Conservation (phyloP, 176 grass and related monocot genomes). For the Panicum miliaceum region DNA sequence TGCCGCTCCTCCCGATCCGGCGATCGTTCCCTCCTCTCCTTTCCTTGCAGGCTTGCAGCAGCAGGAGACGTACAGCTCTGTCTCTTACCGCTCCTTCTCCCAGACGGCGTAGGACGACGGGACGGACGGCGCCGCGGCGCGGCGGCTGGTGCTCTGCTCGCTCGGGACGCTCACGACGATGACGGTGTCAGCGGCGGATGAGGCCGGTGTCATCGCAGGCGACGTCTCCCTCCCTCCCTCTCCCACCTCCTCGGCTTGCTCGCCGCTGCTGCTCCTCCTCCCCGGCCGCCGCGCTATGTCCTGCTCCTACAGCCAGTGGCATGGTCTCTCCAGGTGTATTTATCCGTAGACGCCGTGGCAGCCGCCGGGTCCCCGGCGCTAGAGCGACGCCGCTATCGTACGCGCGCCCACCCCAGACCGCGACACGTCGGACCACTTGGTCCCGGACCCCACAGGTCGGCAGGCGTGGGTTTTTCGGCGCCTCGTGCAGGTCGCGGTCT, state of each 20-base stretch:
- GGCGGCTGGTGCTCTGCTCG: constrained; percentile 40
- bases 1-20: not conserved
- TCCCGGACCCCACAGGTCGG: not conserved
- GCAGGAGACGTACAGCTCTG: not conserved
- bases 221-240: constrained; percentile 7
- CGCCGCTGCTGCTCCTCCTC: constrained; percentile 2
- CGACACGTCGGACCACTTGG: not conserved
- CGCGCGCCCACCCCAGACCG: too few relatives aligned
- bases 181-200: constrained; percentile 16
- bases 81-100: constrained; percentile 77
- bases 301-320: not conserved
- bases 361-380: not conserved
- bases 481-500: not conserved
- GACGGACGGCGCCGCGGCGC: constrained; percentile 43
- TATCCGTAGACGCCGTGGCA: constrained; percentile 34
- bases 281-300: not conserved
- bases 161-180: not conserved
- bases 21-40: not conserved
- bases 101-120: constrained; percentile 67
- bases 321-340: constrained; percentile 38
- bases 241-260: not conserved
- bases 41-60: not conserved
- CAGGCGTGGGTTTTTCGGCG: rapidly evolving
- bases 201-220: constrained; percentile 69
- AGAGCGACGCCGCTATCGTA: not conserved